A percentile compares a stretch with the other conserved stretches of the same genome.
Evolutionary conservation across 176 grass and related monocot genomes (phyloP).

Genomic region (Eleusine coracana): DNA sequence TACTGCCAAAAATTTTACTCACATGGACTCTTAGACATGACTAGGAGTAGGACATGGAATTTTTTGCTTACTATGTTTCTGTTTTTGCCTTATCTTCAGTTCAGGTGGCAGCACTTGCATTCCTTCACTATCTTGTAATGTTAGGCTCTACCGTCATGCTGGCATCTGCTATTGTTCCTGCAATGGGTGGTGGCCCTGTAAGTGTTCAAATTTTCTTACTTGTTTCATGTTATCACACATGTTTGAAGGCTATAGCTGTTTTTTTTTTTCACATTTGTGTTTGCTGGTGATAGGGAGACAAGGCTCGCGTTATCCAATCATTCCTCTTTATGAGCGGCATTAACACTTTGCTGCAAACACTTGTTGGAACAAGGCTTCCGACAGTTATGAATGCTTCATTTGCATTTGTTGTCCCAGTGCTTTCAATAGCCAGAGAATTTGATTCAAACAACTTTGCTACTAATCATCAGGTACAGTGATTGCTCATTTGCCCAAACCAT

Average conservation of each 20-base stretch:
- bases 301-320: slow-evolving; percentile 87
- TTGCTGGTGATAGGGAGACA: slow-evolving; percentile 70
- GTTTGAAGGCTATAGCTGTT: slow-evolving; percentile 34
- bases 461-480: slow-evolving; percentile 65
- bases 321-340: slow-evolving; percentile 95
- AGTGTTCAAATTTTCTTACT: slow-evolving; percentile 29
- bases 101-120: slow-evolving; percentile 71
- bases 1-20: slow-evolving; percentile 14
- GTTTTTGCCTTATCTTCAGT: slow-evolving; percentile 58
- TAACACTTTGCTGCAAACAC: slow-evolving; percentile 91
- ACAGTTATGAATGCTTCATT: slow-evolving; percentile 93
- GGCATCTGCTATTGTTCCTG: slow-evolving; percentile 74
- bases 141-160: slow-evolving; percentile 92
- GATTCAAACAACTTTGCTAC: slow-evolving; percentile 23
- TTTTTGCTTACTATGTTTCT: slow-evolving; percentile 35
- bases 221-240: background rate
- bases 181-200: slow-evolving; percentile 87
- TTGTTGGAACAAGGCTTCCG: slow-evolving; percentile 82
- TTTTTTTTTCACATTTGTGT: slow-evolving; percentile 30
- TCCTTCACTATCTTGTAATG: slow-evolving; percentile 96
- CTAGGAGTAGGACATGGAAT: slow-evolving; percentile 5
- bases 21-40: slow-evolving; percentile 12
- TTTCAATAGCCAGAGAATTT: slow-evolving; percentile 79
- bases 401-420: slow-evolving; percentile 79
- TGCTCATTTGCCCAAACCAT: slow-evolving; percentile 25